These are phyloP conservation scores for Cupressus sempervirens DNA, from an alignment of 75 land plant genomes.

Conservation along the genomic window DNA sequence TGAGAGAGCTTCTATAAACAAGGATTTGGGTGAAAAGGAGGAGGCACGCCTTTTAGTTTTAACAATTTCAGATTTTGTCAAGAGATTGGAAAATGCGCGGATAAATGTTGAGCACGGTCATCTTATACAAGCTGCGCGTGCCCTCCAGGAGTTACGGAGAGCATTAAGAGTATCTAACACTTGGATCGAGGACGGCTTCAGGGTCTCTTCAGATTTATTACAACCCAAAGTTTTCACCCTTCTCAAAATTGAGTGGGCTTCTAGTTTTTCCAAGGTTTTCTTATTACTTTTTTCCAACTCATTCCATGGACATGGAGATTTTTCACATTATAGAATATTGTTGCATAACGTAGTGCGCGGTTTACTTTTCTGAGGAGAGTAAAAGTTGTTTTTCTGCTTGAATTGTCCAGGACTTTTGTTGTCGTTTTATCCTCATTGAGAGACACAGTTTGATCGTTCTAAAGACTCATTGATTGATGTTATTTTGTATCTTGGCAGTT, in stretches of 20 bases:
- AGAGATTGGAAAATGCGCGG: slow-evolving; percentile 31
- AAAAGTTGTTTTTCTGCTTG: not conserved
- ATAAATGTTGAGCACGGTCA: slow-evolving; percentile 33
- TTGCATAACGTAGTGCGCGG: too few relatives aligned
- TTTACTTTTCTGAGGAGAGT: not conserved
- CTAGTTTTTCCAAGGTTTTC: slow-evolving; percentile 21
- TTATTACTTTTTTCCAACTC: not conserved
- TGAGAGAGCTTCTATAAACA: slow-evolving; percentile 22
- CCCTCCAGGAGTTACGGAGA: slow-evolving; percentile 32
- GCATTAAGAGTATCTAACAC: slow-evolving; percentile 15
- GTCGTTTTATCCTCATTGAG: not conserved
- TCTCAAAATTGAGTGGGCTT: slow-evolving; percentile 53
- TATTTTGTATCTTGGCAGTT: slow-evolving; percentile 31
- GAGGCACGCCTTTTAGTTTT: slow-evolving; percentile 40
- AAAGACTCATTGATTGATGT: not conserved
- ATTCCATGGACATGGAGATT: not conserved
- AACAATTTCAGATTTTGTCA: slow-evolving; percentile 24
- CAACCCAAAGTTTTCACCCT: slow-evolving; percentile 45
- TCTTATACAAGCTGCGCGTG: slow-evolving; percentile 44
- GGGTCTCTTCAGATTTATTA: slow-evolving; percentile 6
- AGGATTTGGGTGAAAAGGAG: slow-evolving; percentile 41
- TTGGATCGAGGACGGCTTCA: slow-evolving; percentile 15
- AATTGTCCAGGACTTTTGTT: not conserved
- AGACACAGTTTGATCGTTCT: not conserved
- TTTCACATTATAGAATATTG: too few relatives aligned